Evolutionary conservation across 192 early-diverging fungal species (phyloP).

Genomic region (Backusella mclennaniae): DNA sequence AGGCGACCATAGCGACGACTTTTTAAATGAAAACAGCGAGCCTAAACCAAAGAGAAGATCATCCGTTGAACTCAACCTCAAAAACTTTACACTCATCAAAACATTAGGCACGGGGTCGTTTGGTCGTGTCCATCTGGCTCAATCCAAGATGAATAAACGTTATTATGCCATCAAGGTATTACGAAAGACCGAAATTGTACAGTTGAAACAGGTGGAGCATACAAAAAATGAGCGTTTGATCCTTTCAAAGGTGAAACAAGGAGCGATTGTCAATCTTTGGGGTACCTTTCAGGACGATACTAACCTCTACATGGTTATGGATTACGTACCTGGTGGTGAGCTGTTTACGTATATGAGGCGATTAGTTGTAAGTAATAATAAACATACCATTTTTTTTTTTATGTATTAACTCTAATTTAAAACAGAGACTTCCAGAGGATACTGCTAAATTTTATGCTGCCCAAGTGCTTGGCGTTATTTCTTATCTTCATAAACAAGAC

Average conservation of each 20-base stretch:
- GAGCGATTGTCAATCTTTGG: slow-evolving; percentile 84
- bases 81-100: slow-evolving; percentile 3
- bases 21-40: neutral
- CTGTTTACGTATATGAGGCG: slow-evolving; percentile 75
- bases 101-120: slow-evolving; percentile 84
- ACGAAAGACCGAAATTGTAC: slow-evolving; percentile 84
- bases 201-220: slow-evolving; percentile 91
- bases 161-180: slow-evolving; percentile 95
- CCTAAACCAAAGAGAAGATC: slow-evolving; percentile 1
- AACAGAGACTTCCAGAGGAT: slow-evolving; percentile 65
- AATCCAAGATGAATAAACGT: slow-evolving; percentile 64
- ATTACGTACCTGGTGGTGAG: slow-evolving; percentile 83
- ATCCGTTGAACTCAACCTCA: slow-evolving; percentile 5
- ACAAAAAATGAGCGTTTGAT: slow-evolving; percentile 91
- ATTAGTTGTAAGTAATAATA: neutral
- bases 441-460: slow-evolving; percentile 81
- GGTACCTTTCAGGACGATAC: slow-evolving; percentile 79
- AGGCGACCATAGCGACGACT: neutral
- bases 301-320: slow-evolving; percentile 80
- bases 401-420: neutral
- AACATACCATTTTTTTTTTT: neutral
- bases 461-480: slow-evolving; percentile 73
- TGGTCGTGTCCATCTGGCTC: slow-evolving; percentile 89
- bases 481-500: slow-evolving; percentile 74
- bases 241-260: slow-evolving; percentile 73